Evolutionary conservation across 2,329 filamentous ascomycete genomes (phyloP), one percentile per base, ranked within the genome.

Genomic region (Botrytis squamosa): DNA sequence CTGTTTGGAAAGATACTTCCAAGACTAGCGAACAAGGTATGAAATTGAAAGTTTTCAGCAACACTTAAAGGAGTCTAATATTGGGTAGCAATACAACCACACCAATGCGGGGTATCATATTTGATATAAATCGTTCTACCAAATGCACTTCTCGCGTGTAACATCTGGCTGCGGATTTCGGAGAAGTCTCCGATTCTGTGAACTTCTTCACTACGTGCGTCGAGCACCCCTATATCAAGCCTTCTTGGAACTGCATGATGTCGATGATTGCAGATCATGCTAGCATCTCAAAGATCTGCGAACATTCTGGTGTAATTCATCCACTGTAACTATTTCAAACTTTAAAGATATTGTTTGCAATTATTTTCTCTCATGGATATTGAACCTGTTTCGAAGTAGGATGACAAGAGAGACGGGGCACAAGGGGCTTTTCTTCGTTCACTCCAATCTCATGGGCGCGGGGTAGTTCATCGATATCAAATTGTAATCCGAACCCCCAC

Each of bases 91-190:
- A 66, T 46, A 67, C 46, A 38, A 65, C 33, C 59, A 67, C 46
- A 55, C 38, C 25, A 55, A 46, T 57, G 66, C 60, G 70, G 70
- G 70, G 46, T 66, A 46, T 52, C 46, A 46, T 52, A 57, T 66
- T 40, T 38, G 59, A 71, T 71, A 65, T 25, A 70, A 64, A 8
- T 36, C 20, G n/a, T 55, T n/a, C 44, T 55, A 36, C 44, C 9
- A 4, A 49, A 36, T 52, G 60, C 42, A 59, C 49, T 33, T 52
- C 20, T 44, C 38, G 55, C 22, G 60, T 66, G 70, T 33, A n/a
- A 72, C 46, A 57, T 9, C 12, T 64, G 46, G 29, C 16, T 66
- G 3, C 18, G 25, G 6, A 42, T n/a, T 29, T n/a, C 8, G 20
- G 29, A 72, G 46, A 67, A 67, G 46, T 29, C 70, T 57, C 70